Evolutionary conservation across 208 protist genomes (phyloP).

Genomic region (Trypanosoma theileri): DNA sequence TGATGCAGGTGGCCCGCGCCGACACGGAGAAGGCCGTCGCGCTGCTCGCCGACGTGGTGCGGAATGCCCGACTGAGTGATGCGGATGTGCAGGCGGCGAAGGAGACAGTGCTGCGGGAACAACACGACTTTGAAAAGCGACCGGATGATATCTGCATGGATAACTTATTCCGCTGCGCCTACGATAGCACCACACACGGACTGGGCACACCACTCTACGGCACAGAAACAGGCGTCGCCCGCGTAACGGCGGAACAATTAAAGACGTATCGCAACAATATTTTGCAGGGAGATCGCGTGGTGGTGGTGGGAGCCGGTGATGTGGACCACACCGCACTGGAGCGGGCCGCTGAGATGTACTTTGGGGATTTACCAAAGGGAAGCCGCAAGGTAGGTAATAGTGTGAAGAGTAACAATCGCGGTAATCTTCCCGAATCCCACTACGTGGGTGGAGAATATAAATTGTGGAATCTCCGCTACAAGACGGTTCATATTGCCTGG

Average conservation of each 20-base stretch:
- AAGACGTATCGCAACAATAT: conserved; percentile 75
- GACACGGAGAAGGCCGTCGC: conserved; percentile 93
- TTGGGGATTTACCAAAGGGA: conserved; percentile 71
- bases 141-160: conserved; percentile 96
- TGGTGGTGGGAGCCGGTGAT: conserved; percentile 94
- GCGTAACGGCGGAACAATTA: conserved; percentile 75
- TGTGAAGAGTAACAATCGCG: background rate
- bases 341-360: conserved; percentile 88
- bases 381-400: conserved; percentile 8
- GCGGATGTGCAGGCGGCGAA: conserved; percentile 89
- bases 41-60: conserved; percentile 96
- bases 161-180: conserved; percentile 93
- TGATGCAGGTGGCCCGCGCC: conserved; percentile 93
- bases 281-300: conserved; percentile 94
- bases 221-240: conserved; percentile 90
- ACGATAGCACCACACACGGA: conserved; percentile 89
- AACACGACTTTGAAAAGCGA: conserved; percentile 92
- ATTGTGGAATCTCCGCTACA: conserved; percentile 88
- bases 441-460: conserved; percentile 87
- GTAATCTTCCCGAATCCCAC: conserved; percentile 48
- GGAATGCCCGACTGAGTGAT: conserved; percentile 91
- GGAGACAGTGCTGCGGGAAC: conserved; percentile 90
- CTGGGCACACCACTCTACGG: conserved; percentile 96
- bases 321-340: conserved; percentile 95
- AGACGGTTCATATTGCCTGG: conserved; percentile 85